phyloP scores from a whole-genome alignment of 179 eudicot genomes.

The Heliamphora pulchella region DNA sequence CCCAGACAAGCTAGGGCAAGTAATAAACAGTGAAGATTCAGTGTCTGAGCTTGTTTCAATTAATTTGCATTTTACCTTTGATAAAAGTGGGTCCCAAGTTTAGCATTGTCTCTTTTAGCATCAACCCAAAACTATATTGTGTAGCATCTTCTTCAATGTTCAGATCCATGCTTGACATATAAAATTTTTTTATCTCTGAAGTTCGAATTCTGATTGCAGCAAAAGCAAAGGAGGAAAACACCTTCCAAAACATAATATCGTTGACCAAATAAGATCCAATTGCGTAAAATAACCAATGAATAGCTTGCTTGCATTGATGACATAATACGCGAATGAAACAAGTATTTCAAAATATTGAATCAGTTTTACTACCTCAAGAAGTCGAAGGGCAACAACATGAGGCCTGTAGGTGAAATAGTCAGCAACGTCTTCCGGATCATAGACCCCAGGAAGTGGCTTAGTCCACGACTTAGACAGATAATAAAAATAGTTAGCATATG shows the following conservation, averaged over 20 bases:
- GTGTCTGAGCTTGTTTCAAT: neutral
- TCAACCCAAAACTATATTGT: conserved; percentile 57
- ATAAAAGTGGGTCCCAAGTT: conserved; percentile 88
- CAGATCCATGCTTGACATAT: conserved; percentile 26
- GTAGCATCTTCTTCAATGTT: conserved; percentile 28
- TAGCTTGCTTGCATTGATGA: conserved; percentile 8
- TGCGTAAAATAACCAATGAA: neutral
- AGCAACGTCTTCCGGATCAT: conserved; percentile 64
- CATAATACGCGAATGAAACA: neutral
- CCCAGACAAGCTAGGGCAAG: neutral
- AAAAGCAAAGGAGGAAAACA: conserved; percentile 63
- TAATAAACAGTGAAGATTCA: neutral
- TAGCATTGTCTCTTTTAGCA: conserved; percentile 77
- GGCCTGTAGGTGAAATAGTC: conserved; percentile 82
- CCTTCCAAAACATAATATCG: conserved; percentile 36
- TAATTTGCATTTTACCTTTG: conserved; percentile 47
- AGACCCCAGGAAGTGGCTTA: conserved; percentile 82
- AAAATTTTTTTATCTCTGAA: conserved; percentile 33
- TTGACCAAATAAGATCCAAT: conserved; percentile 7
- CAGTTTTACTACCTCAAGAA: conserved; percentile 64
- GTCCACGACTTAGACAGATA: conserved; percentile 70
- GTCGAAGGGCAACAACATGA: conserved; percentile 76
- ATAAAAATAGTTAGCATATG: conserved; percentile 56
- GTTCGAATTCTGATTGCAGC: conserved; percentile 63
- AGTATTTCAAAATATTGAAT: neutral